A percentile compares a stretch with the other conserved stretches of the same genome.
Conservation (phyloP, 2,329 filamentous ascomycete species). For the Xylaria hypoxylon region DNA sequence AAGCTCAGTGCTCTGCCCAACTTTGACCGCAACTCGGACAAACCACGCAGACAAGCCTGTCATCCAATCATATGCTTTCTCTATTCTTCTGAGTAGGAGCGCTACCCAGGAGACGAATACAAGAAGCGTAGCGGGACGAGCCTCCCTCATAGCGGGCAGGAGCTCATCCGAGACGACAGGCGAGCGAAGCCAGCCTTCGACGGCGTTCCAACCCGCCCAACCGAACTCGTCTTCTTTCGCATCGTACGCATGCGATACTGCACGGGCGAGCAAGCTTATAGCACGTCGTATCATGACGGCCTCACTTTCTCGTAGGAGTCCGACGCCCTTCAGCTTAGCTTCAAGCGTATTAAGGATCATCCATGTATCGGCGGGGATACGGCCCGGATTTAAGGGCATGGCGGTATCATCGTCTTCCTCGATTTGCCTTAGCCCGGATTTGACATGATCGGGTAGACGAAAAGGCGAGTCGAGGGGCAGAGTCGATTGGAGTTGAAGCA, state of each 20-base stretch:
- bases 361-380: conserved; percentile 19
- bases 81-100: conserved; percentile 25
- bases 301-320: conserved; percentile 21
- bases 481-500: conserved; percentile 28
- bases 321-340: conserved; percentile 11
- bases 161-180: conserved; percentile 26
- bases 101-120: conserved; percentile 31
- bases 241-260: conserved; percentile 18
- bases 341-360: conserved; percentile 26
- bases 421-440: conserved; percentile 16
- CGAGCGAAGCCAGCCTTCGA: conserved; percentile 31
- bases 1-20: conserved; percentile 7
- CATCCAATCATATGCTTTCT: conserved; percentile 33
- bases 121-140: conserved; percentile 30
- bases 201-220: conserved; percentile 30
- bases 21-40: conserved; percentile 24
- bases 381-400: not conserved
- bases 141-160: conserved; percentile 21
- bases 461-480: conserved; percentile 29
- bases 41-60: conserved; percentile 27
- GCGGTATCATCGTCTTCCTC: conserved; percentile 14
- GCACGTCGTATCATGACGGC: conserved; percentile 19
- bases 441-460: conserved; percentile 21
- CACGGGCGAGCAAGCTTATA: conserved; percentile 19
- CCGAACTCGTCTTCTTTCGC: conserved; percentile 19